Evolutionary conservation across 345 rosid species (phyloP), one percentile per base, ranked within the genome.

Genomic region (Hibiscus mutabilis): DNA sequence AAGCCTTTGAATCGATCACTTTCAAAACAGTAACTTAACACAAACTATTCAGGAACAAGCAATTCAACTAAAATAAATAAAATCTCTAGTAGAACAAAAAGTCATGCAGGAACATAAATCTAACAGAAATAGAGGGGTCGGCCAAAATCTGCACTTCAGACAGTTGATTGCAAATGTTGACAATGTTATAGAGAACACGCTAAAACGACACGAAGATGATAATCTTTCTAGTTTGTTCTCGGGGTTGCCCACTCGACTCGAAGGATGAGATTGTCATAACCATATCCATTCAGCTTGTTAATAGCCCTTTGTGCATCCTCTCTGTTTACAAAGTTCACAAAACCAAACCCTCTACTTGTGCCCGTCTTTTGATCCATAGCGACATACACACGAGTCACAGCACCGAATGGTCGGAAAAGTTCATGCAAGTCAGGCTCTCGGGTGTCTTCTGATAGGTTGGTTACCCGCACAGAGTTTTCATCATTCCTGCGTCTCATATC

Each of bases 241-340:
- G 76, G 70, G 7, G 81, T 55, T 2, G 82, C 76, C 85, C 83
- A 78, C 15, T 78, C 82, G 29, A 76, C 84, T 1, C 51, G 24
- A 40, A 82, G 81, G 59, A 80, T 82, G 67, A 74, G 85, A 57
- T 80, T 76, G 66, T 84, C 87, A 49, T 84, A 82, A 44, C 87
- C 84, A 74, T 78, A 82, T 1, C 84, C 78, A 55, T 80, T 69
- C 65, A 84, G 77, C 70, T 67, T 84, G 67, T 70, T 44, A 29
- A 84, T 82, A 33, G 83, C 84, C 24, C 77, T 79, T 71, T 76
- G 59, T 5, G 71, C 85, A 22, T 77, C 84, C 49, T 78, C 82
- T 19, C 66, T 79, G 65, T 68, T 65, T 6, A 73, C 64, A 71
- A 81, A 83, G 71, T 60, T 78, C 44, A 81, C 84, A 64, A 72